phyloP scores from a whole-genome alignment of 345 rosid genomes.

The Aethionema arabicum region DNA sequence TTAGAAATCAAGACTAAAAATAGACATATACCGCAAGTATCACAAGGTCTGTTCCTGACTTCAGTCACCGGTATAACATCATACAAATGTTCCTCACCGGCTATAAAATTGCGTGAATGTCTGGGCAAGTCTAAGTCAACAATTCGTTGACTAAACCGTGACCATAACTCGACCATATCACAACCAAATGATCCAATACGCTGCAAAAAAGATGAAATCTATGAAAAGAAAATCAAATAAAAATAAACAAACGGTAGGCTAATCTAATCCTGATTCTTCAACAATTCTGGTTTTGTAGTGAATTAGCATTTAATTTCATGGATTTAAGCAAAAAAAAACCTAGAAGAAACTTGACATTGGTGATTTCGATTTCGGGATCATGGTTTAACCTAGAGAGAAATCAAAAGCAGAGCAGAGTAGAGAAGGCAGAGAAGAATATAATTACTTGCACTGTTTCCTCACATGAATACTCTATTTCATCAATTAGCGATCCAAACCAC shows the following conservation, averaged over 20 bases:
- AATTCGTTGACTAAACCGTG: too few species aligned
- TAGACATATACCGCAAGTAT: too few species aligned
- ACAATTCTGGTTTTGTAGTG: background rate
- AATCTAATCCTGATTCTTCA: background rate
- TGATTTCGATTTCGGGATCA: background rate
- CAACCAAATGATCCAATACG: background rate
- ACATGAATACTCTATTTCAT: background rate
- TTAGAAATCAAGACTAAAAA: too few species aligned
- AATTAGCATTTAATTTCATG: constrained; percentile 4
- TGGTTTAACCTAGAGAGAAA: constrained; percentile 3
- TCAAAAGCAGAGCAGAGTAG: constrained; percentile 3
- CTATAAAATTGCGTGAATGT: constrained; percentile 1
- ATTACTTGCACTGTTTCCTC: constrained; percentile 27
- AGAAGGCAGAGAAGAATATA: background rate
- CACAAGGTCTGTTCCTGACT: background rate
- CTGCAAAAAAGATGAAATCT: background rate
- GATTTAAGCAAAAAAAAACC: background rate
- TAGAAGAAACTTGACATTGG: background rate
- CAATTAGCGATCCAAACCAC: too few species aligned
- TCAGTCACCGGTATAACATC: background rate
- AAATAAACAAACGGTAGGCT: background rate
- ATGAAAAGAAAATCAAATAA: background rate
- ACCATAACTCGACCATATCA: too few species aligned
- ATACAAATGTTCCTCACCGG: constrained; percentile 15
- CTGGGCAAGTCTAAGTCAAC: background rate